Evolutionary conservation across 495 filamentous ascomycete species (phyloP).

Genomic region (Aspergillus mulundensis): DNA sequence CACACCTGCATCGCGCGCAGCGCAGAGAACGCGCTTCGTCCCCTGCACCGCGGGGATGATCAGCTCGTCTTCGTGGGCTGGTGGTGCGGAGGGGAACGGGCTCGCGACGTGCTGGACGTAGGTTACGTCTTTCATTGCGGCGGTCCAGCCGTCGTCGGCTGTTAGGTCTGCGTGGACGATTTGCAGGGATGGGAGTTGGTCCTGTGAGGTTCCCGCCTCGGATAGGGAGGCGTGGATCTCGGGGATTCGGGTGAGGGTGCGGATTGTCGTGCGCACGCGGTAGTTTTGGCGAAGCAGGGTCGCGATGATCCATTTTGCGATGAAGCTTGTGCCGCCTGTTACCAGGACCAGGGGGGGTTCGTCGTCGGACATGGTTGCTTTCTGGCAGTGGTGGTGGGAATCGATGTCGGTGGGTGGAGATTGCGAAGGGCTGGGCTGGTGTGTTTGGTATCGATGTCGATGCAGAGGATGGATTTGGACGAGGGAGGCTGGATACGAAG

Average conservation of each 20-base stretch:
- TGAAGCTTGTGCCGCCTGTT: constrained; percentile 1
- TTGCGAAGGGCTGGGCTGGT: too few species aligned
- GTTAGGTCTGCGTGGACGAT: not conserved
- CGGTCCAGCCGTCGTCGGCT: not conserved
- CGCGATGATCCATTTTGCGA: not conserved
- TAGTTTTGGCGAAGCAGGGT: not conserved
- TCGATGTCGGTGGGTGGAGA: too few species aligned
- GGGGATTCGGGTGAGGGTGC: not conserved
- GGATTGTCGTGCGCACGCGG: not conserved
- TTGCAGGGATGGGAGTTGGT: not conserved
- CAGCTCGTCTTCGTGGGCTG: not conserved
- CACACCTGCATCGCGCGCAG: not conserved
- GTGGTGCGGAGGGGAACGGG: not conserved
- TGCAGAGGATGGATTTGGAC: too few species aligned
- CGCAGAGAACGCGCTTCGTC: not conserved
- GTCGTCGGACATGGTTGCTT: too few species aligned
- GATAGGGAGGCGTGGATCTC: not conserved
- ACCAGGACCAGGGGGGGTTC: constrained; percentile 1
- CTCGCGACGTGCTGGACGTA: not conserved
- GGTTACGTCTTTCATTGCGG: not conserved
- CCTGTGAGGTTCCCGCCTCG: not conserved
- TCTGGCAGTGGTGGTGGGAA: too few species aligned
- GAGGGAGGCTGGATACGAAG: too few species aligned
- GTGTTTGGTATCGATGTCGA: too few species aligned
- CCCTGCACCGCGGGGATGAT: not conserved